Evolutionary conservation across 2,329 filamentous ascomycete genomes (phyloP), one percentile per base, ranked within the genome.

Genomic region (Tolypocladium capitatum): DNA sequence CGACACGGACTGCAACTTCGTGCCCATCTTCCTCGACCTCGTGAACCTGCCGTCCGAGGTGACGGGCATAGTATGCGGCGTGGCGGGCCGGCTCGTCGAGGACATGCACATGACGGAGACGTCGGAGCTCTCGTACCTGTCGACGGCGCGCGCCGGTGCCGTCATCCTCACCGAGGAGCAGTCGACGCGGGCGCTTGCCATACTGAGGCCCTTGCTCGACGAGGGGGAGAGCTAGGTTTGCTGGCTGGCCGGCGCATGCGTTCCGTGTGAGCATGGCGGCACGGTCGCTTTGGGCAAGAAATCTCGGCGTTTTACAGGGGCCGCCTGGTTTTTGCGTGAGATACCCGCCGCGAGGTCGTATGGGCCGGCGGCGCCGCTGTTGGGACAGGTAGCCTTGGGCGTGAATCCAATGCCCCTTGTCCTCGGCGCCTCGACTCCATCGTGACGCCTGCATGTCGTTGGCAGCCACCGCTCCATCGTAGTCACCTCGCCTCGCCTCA

Each of bases 31-130:
- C 49, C 75, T 98, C 4, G 88, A 97, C 57, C 74, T 98, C 27
- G 80, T 79, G 20, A 80, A 80, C 38, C 70, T 97, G 36, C 86
- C 91, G 0, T 75, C 91, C 38, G 88, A 95, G 63, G 89, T 88
- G 8, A 94, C 90, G 0, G 91, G 91, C 21, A 96, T 98, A 49
- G 88, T 98, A 4, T 96, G 90, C 56, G 91, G 92, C 28, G 87
- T 98, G 2, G 90, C 91, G 0, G 87, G 89, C 27, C 77, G 81
- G 47, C 72, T 97, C 28, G 84, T 89, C 1, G 80, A 85, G 45
- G 85, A 86, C 42, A 82, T 87, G 63, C 66, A 72, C 47, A 68
- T 68, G 55, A 62, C 63, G 32, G 68, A 70, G 50, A 73, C 67
- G 54, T 78, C 87, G 1, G 89, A 96, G 62, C 81, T 97, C 66